Percentiles rank a stretch among this genome's conserved stretches.
Conservation (phyloP, 208 protist species). For the Leishmania lainsoni region DNA sequence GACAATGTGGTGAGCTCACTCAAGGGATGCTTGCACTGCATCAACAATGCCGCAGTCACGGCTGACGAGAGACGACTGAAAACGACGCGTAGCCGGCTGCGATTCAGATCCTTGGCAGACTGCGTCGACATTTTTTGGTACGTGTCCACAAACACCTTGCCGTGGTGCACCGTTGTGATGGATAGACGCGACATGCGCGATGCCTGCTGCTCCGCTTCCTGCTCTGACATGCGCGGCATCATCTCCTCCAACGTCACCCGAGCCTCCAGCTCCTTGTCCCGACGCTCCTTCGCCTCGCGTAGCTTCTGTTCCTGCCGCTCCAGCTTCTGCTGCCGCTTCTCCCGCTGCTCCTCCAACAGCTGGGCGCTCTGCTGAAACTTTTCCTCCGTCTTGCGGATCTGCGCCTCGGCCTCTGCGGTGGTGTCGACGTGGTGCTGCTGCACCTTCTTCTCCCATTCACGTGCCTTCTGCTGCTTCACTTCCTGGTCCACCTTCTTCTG, state of each 20-base stretch:
- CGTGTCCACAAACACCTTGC: conserved; percentile 66
- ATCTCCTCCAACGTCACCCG: conserved; percentile 40
- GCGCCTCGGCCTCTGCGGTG: conserved; percentile 39
- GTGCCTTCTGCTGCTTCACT: conserved; percentile 56
- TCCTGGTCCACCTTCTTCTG: conserved; percentile 69
- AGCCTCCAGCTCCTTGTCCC: conserved; percentile 33
- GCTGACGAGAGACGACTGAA: conserved; percentile 56
- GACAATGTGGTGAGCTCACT: conserved; percentile 52
- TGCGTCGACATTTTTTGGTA: conserved; percentile 75
- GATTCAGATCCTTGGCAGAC: conserved; percentile 71
- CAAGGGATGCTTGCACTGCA: conserved; percentile 66
- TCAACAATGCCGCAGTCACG: conserved; percentile 26
- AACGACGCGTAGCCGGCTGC: conserved; percentile 61
- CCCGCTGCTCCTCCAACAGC: conserved; percentile 64
- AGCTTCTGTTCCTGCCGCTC: conserved; percentile 67
- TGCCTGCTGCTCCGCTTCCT: conserved; percentile 68
- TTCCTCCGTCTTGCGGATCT: conserved; percentile 54
- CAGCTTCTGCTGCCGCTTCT: conserved; percentile 67
- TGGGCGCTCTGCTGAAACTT: conserved; percentile 74
- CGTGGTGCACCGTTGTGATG: conserved; percentile 49
- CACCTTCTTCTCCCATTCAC: conserved; percentile 76
- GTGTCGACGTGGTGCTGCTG: conserved; percentile 55
- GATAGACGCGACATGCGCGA: conserved; percentile 53
- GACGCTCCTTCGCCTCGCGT: conserved; percentile 39
- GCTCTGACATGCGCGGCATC: conserved; percentile 46